Base-by-base conservation (phyloP, 2,329 filamentous ascomycete species). In the Colletotrichum lini region DNA sequence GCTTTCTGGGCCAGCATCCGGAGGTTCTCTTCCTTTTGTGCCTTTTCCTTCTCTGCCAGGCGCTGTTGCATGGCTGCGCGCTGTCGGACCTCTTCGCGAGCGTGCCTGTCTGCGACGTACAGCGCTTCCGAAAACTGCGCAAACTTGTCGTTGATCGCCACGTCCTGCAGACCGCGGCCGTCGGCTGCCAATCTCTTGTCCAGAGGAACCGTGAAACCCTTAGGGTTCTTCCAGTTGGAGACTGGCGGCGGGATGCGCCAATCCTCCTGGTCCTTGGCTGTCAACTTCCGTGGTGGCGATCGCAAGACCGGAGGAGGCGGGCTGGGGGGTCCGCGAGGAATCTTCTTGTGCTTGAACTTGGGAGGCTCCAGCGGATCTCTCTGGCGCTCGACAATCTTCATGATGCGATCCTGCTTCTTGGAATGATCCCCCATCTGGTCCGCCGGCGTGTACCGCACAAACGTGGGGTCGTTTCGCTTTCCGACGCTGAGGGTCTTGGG, bases 321-420 rank as follows among this genome's bases (percentile, higher is more conserved):
- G 61, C 93, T 96, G 0, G 96, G 95, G 12, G 96, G 95, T 45
- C 96, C 95, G 76, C 94, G 90, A 12, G 96, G 96, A 69, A 99
- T 97, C 84, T 98, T 98, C 87, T 98, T 98, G 84, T 98, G 94
- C 83, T 98, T 98, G 85, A 98, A 98, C 79, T 98, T 98, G 2
- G 96, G 96, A 1, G 96, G 96, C 79, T 98, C 96, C 92, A 98
- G 93, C 0, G 96, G 96, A 82, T 99, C 96, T 75, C 92, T 89
- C 81, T 98, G 96, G 67, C 94, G 89, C 81, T 98, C 94, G 47
- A 98, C 94, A 82, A 99, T 98, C 86, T 98, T 98, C 90, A 99
- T 97, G 75, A 99, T 98, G 16, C 96, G 92, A 78, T 98, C 95
- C 77, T 95, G 94, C 84, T 98, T 97, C 81, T 92, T 92, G 49